Conservation (phyloP, 176 grass and related monocot species). For the Ananas comosus region DNA sequence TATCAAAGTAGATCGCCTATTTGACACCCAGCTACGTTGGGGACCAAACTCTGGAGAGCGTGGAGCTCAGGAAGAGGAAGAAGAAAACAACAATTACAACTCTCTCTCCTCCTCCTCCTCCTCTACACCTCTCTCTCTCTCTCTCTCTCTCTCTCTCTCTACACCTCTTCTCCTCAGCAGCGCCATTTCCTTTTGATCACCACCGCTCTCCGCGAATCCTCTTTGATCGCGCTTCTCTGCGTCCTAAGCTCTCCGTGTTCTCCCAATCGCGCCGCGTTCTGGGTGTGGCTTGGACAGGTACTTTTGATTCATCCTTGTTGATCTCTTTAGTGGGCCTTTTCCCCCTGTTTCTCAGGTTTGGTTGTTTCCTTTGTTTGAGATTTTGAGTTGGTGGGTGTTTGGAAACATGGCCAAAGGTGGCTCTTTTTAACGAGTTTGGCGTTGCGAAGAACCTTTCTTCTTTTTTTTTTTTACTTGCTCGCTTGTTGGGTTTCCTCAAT, state of each 20-base stretch:
- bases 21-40: too few species aligned
- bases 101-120: neutral
- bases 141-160: constrained; percentile 1
- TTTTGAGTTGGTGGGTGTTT: neutral
- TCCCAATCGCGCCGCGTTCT: neutral
- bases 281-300: neutral
- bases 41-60: too few species aligned
- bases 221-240: too few species aligned
- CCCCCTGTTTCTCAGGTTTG: neutral
- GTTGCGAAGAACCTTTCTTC: neutral
- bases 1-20: too few species aligned
- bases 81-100: neutral
- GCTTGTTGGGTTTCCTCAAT: neutral
- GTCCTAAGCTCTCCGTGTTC: neutral
- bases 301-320: neutral
- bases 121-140: neutral
- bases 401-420: neutral
- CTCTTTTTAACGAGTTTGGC: neutral
- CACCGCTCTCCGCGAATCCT: too few species aligned
- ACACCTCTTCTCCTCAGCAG: neutral
- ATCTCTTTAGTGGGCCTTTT: neutral
- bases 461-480: neutral
- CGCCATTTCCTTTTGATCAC: too few species aligned
- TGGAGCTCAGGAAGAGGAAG: neutral
- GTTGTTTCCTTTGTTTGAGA: neutral